Percentiles rank a stretch among this genome's conserved stretches.
These are phyloP conservation scores for Acacia confusa DNA, from an alignment of 306 rosid genomes.

Conservation along the genomic window DNA sequence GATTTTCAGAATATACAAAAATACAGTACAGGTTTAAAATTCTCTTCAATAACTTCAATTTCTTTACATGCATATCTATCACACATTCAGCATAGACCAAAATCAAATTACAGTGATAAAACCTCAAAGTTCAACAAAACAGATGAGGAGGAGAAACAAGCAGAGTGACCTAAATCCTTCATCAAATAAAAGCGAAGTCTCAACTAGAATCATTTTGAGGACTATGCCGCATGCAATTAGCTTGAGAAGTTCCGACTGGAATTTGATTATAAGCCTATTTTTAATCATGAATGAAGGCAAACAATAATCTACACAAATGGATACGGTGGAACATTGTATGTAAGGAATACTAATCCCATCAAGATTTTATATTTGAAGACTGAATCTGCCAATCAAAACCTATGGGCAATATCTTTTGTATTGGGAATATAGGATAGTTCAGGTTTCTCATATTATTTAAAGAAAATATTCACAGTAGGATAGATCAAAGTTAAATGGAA, in stretches of 20 bases:
- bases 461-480: conserved; percentile 19
- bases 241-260: neutral
- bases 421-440: neutral
- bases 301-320: neutral
- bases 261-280: neutral
- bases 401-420: neutral
- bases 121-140: neutral
- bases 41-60: neutral
- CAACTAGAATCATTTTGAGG: neutral
- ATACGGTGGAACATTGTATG: conserved; percentile 3
- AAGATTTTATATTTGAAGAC: conserved; percentile 4
- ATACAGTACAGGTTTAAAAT: neutral
- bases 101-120: neutral
- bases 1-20: neutral
- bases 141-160: neutral
- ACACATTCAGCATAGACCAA: neutral
- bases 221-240: neutral
- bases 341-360: neutral
- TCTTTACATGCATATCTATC: neutral
- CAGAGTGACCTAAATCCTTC: neutral
- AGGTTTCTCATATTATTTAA: neutral
- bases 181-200: neutral
- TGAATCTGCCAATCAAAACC: neutral
- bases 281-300: neutral
- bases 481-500: conserved; percentile 9